Conservation (phyloP, 139 green algal species). For the Eudorina sp. region DNA sequence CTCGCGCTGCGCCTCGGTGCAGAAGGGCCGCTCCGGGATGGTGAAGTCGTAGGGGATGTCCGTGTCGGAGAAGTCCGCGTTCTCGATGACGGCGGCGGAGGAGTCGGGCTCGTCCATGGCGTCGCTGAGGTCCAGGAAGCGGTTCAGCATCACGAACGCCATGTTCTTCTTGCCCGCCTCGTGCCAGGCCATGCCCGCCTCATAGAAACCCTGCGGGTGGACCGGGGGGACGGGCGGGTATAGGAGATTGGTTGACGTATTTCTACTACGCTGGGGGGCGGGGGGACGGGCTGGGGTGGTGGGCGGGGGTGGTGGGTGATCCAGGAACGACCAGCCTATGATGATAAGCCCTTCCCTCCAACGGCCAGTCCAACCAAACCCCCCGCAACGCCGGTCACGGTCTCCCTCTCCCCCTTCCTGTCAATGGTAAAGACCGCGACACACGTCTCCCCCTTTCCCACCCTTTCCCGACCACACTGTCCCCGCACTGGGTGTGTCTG, state of each 20-base stretch:
- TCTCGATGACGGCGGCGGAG: conserved; percentile 72
- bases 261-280: background rate
- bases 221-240: background rate
- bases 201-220: conserved; percentile 71
- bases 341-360: too few relatives aligned
- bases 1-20: conserved; percentile 70
- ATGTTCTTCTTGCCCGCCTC: conserved; percentile 73
- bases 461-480: too few relatives aligned
- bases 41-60: conserved; percentile 82
- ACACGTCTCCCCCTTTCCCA: too few relatives aligned
- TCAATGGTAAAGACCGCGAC: too few relatives aligned
- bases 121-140: conserved; percentile 87
- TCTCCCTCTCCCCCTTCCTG: too few relatives aligned
- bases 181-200: conserved; percentile 69
- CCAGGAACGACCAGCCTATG: too few relatives aligned
- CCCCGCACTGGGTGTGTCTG: too few relatives aligned
- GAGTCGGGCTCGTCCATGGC: conserved; percentile 85
- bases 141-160: conserved; percentile 91
- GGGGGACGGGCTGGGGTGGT: background rate
- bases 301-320: too few relatives aligned
- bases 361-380: too few relatives aligned
- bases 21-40: conserved; percentile 74
- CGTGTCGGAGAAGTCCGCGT: conserved; percentile 79
- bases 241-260: background rate
- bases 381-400: too few relatives aligned